Evolutionary conservation across 2,329 filamentous ascomycete species (phyloP).

Genomic region (Diplodia sapinea): DNA sequence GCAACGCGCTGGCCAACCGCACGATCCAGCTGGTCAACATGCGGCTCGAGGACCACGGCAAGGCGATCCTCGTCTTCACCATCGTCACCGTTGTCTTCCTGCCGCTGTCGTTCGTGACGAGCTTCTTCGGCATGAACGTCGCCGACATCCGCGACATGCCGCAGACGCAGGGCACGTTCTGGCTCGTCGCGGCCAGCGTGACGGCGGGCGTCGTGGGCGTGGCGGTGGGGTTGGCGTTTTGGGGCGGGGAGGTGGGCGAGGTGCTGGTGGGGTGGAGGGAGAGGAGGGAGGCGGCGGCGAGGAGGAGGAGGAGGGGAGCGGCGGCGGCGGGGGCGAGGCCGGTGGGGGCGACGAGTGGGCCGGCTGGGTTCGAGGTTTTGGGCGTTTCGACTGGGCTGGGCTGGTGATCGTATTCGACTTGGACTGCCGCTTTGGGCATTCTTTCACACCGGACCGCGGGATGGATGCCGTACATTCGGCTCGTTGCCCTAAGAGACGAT

Average conservation of each 20-base stretch:
- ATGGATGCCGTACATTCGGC: background rate
- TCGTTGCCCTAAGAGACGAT: background rate
- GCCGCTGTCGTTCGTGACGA: slow-evolving; percentile 52
- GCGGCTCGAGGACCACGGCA: slow-evolving; percentile 51
- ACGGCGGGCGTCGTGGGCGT: slow-evolving; percentile 34
- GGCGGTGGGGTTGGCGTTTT: slow-evolving; percentile 50
- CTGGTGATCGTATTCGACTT: background rate
- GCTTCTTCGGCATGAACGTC: slow-evolving; percentile 54
- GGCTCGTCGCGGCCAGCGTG: slow-evolving; percentile 49
- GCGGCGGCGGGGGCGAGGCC: background rate
- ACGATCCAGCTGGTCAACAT: slow-evolving; percentile 53
- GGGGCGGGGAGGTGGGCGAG: slow-evolving; percentile 47
- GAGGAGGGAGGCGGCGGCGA: slow-evolving; percentile 33
- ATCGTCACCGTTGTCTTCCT: too few species aligned
- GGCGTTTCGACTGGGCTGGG: slow-evolving; percentile 34
- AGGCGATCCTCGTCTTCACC: slow-evolving; percentile 52
- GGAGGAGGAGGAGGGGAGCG: background rate
- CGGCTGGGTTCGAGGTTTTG: slow-evolving; percentile 39
- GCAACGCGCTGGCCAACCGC: slow-evolving; percentile 43
- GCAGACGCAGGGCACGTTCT: slow-evolving; percentile 48
- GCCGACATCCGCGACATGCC: slow-evolving; percentile 50
- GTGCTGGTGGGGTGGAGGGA: slow-evolving; percentile 47
- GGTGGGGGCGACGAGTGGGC: background rate
- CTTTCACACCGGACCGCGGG: background rate
- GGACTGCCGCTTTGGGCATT: background rate